A percentile compares a stretch with the other conserved stretches of the same genome.
phyloP scores from a whole-genome alignment of 768 basidiomycete genomes.

The Coprinopsis marcescibilis region DNA sequence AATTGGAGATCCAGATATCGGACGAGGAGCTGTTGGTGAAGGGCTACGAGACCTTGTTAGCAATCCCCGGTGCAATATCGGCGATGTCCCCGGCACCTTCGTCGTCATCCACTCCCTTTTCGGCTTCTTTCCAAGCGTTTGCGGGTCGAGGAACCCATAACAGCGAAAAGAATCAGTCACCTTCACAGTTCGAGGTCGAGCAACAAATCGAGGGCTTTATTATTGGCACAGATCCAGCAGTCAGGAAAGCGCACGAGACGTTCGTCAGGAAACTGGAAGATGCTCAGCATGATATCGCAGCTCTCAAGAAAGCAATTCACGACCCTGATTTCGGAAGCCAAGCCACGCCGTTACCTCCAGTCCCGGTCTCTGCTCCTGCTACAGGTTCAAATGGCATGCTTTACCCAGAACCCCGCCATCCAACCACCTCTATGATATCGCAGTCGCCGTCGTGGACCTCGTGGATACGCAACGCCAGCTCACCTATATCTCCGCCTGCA shows the following conservation, averaged over 20 bases:
- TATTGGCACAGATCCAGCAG: constrained; percentile 42
- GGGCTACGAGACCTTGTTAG: constrained; percentile 66
- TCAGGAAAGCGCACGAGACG: constrained; percentile 38
- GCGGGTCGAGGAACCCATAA: constrained; percentile 10
- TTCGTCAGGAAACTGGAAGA: constrained; percentile 64
- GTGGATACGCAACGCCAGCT: constrained; percentile 42
- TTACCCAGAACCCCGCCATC: constrained; percentile 1
- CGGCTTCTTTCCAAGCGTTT: background rate
- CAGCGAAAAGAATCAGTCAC: too few relatives aligned
- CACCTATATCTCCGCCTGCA: constrained; percentile 21
- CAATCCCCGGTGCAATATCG: constrained; percentile 45
- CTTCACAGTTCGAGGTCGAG: constrained; percentile 30
- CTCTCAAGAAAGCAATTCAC: constrained; percentile 55
- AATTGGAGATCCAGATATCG: constrained; percentile 71
- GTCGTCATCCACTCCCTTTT: background rate
- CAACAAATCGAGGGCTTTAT: constrained; percentile 51
- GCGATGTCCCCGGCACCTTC: background rate
- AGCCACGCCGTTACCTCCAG: constrained; percentile 11
- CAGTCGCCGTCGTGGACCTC: constrained; percentile 44
- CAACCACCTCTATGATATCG: background rate
- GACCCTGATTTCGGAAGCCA: constrained; percentile 28
- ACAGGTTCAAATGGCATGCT: too few relatives aligned
- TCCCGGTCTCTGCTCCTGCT: constrained; percentile 8
- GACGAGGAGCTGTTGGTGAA: constrained; percentile 62
- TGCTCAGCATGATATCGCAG: constrained; percentile 70